Evolutionary conservation across 2,329 filamentous ascomycete genomes (phyloP).

Genomic region (Xylariales sp.): DNA sequence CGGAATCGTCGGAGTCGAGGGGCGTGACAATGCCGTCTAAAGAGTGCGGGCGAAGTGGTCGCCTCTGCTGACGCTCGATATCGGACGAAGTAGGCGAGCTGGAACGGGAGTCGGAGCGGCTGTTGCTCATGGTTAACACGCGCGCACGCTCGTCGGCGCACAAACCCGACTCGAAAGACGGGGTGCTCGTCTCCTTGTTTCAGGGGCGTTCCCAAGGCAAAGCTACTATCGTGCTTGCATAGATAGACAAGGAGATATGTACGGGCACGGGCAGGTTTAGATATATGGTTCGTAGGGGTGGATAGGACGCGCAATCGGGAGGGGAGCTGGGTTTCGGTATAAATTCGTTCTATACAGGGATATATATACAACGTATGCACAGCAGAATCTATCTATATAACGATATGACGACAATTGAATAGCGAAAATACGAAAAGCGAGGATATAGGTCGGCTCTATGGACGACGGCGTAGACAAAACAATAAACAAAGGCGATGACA

Average conservation of each 20-base stretch:
- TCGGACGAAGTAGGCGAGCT: slow-evolving; percentile 40
- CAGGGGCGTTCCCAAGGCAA: neutral
- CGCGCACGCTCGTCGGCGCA: slow-evolving; percentile 24
- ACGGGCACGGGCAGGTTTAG: neutral
- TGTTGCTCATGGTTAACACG: slow-evolving; percentile 32
- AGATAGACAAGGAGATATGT: neutral
- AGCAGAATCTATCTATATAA: slow-evolving; percentile 2
- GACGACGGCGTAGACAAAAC: neutral
- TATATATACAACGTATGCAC: neutral
- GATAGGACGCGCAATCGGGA: neutral
- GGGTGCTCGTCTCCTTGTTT: slow-evolving; percentile 7
- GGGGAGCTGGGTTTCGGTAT: neutral
- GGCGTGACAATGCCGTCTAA: slow-evolving; percentile 47
- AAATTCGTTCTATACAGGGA: neutral
- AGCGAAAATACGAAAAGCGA: neutral
- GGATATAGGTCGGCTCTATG: neutral
- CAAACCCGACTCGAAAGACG: slow-evolving; percentile 14
- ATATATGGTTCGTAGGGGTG: neutral
- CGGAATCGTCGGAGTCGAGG: slow-evolving; percentile 56
- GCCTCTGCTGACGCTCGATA: slow-evolving; percentile 45
- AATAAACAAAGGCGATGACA: neutral
- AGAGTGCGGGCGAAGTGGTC: slow-evolving; percentile 42
- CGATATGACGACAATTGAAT: neutral
- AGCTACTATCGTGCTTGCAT: neutral
- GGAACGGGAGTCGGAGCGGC: slow-evolving; percentile 24